Evolutionary conservation across 306 rosid species (phyloP).

Genomic region (Medicago ruthenica): DNA sequence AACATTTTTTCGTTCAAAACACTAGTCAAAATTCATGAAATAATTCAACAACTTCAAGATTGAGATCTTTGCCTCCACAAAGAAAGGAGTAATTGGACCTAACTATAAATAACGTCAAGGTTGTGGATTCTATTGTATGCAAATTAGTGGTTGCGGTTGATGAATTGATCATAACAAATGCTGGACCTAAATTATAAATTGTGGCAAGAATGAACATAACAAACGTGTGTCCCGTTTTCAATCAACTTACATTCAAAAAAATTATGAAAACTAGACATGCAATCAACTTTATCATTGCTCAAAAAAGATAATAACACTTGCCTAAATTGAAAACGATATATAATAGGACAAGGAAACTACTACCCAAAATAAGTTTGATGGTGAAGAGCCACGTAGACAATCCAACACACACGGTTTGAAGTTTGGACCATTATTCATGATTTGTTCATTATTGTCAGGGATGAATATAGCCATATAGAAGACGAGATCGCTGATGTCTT

Average conservation of each 20-base stretch:
- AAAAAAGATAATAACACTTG: neutral
- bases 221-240: too few species aligned
- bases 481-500: neutral
- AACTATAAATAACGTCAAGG: neutral
- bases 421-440: neutral
- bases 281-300: too few species aligned
- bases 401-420: neutral
- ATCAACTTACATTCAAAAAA: too few species aligned
- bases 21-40: neutral
- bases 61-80: too few species aligned
- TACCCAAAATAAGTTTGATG: neutral
- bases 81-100: neutral
- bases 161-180: neutral
- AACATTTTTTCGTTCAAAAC: neutral
- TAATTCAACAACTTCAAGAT: neutral
- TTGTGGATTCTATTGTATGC: neutral
- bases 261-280: too few species aligned
- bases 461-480: neutral
- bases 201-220: too few species aligned
- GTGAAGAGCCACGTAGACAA: conserved; percentile 13
- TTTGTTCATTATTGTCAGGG: conserved; percentile 7
- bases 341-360: neutral
- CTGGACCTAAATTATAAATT: neutral
- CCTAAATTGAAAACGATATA: neutral
- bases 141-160: neutral